A percentile compares a stretch with the other conserved stretches of the same genome.
phyloP scores from a whole-genome alignment of 2,329 filamentous ascomycete species.

The Trichothecium sympodiale region DNA sequence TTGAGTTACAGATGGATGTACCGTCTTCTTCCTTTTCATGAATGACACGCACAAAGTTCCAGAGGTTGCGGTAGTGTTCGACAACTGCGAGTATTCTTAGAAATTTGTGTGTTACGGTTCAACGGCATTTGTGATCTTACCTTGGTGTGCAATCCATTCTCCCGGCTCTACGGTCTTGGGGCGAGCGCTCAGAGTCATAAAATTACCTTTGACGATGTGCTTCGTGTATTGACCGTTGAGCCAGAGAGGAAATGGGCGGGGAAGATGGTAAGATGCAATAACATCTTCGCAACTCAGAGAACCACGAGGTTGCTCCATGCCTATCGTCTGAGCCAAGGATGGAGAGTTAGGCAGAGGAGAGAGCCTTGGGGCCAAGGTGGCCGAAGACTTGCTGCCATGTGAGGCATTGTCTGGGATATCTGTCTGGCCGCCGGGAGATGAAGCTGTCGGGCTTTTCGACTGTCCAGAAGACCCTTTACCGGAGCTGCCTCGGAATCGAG shows the following conservation, averaged over 20 bases:
- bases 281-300: constrained; percentile 39
- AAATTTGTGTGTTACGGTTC: not conserved
- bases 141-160: constrained; percentile 93
- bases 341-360: constrained; percentile 53
- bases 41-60: constrained; percentile 80
- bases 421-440: constrained; percentile 35
- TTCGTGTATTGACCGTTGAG: constrained; percentile 65
- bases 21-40: constrained; percentile 77
- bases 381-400: constrained; percentile 39
- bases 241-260: constrained; percentile 59
- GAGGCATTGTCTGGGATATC: constrained; percentile 33
- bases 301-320: constrained; percentile 51
- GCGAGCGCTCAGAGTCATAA: constrained; percentile 87
- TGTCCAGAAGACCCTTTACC: constrained; percentile 34
- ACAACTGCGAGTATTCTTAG: constrained; percentile 49
- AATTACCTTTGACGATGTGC: constrained; percentile 93
- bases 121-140: constrained; percentile 34
- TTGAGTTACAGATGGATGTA: constrained; percentile 69
- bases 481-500: constrained; percentile 45
- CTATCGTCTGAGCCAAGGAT: constrained; percentile 55
- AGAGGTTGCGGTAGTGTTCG: constrained; percentile 81
- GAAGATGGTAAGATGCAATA: constrained; percentile 51
- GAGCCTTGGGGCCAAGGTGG: constrained; percentile 43
- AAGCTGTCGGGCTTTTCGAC: constrained; percentile 41
- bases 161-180: constrained; percentile 89